phyloP scores from a whole-genome alignment of 352 stramenopile genomes.

The Pythium brassicae region DNA sequence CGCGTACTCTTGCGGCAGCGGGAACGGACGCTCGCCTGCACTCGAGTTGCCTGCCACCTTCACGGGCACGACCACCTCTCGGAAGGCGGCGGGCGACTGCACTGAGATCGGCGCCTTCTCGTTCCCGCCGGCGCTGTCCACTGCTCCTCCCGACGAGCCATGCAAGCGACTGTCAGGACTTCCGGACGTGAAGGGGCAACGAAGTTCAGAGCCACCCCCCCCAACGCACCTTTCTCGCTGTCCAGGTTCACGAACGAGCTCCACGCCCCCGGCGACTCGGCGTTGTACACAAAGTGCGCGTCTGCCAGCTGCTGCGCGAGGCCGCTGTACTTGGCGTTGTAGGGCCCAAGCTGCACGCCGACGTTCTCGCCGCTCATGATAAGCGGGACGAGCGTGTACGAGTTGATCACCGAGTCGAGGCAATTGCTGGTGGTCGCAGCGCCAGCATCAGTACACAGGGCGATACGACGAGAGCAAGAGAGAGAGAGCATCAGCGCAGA shows the following conservation, averaged over 20 bases:
- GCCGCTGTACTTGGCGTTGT: slow-evolving; percentile 94
- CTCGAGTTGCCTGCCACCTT: slow-evolving; percentile 40
- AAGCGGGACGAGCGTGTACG: slow-evolving; percentile 89
- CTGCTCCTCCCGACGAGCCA: not conserved
- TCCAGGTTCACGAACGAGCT: slow-evolving; percentile 68
- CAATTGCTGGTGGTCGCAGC: slow-evolving; percentile 77
- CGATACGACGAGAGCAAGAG: no score
- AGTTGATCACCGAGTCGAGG: slow-evolving; percentile 88
- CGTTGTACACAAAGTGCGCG: slow-evolving; percentile 38
- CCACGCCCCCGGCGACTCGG: slow-evolving; percentile 55
- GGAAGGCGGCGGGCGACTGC: slow-evolving; percentile 53
- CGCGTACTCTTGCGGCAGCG: slow-evolving; percentile 68
- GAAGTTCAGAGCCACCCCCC: not conserved
- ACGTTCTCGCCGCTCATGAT: slow-evolving; percentile 95
- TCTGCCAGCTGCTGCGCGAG: slow-evolving; percentile 73
- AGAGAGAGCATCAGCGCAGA: no score
- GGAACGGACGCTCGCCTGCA: slow-evolving; percentile 62
- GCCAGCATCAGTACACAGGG: not conserved
- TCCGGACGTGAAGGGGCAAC: not conserved
- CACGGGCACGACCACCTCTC: slow-evolving; percentile 64
- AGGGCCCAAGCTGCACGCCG: slow-evolving; percentile 92
- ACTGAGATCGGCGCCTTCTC: slow-evolving; percentile 57
- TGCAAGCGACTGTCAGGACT: not conserved
- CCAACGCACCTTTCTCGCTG: slow-evolving; percentile 45
- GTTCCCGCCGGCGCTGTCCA: slow-evolving; percentile 33